Percentiles rank a stretch among this genome's conserved stretches.
Conservation (phyloP, 2,329 filamentous ascomycete genomes). For the Ceratocystis cacaofunesta region DNA sequence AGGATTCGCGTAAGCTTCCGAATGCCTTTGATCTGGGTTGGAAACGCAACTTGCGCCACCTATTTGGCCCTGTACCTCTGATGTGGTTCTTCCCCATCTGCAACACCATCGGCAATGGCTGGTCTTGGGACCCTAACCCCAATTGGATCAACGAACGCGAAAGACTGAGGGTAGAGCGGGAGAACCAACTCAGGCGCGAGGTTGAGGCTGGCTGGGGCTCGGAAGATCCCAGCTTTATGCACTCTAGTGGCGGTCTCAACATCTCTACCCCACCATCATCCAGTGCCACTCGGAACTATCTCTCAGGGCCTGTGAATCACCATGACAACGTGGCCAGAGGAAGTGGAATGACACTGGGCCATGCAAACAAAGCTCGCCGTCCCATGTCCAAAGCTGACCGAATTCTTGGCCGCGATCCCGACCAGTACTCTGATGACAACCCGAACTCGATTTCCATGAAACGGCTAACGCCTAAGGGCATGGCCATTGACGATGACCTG, state of each 20-base stretch:
- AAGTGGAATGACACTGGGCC: constrained; percentile 17
- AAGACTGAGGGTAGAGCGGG: constrained; percentile 40
- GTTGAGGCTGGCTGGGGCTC: constrained; percentile 52
- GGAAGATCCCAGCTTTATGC: constrained; percentile 20
- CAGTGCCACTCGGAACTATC: constrained; percentile 23
- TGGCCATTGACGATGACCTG: constrained; percentile 29
- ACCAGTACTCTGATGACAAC: constrained; percentile 37
- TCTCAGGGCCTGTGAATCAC: constrained; percentile 20
- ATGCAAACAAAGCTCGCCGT: constrained; percentile 22
- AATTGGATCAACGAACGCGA: constrained; percentile 63
- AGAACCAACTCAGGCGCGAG: constrained; percentile 48
- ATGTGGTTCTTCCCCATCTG: constrained; percentile 70
- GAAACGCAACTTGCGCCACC: constrained; percentile 60
- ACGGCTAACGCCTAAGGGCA: constrained; percentile 33
- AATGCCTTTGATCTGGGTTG: constrained; percentile 88
- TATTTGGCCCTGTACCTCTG: constrained; percentile 60
- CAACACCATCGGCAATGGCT: constrained; percentile 83
- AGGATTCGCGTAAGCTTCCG: constrained; percentile 74
- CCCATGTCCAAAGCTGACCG: constrained; percentile 43
- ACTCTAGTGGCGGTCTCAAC: constrained; percentile 15
- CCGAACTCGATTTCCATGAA: constrained; percentile 31
- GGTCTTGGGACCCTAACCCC: constrained; percentile 77
- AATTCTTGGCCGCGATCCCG: constrained; percentile 42
- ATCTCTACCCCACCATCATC: constrained; percentile 18
- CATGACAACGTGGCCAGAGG: constrained; percentile 10